A percentile compares a stretch with the other conserved stretches of the same genome.
These are phyloP conservation scores for Metschnikowia amazonensis DNA, from an alignment of 805 yeast genomes.

Conservation along the genomic window DNA sequence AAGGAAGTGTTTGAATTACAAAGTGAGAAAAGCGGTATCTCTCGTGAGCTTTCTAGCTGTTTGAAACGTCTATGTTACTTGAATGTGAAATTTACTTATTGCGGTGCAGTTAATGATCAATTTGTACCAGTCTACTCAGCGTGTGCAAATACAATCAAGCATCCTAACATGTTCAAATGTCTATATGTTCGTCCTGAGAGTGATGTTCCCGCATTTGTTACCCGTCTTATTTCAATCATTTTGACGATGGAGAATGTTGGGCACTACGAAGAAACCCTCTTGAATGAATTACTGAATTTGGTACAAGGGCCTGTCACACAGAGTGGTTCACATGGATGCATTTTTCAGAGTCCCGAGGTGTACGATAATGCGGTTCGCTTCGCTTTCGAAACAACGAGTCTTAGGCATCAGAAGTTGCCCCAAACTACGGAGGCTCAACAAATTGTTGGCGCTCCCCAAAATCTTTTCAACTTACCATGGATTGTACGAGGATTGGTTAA, in stretches of 20 bases:
- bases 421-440: neutral
- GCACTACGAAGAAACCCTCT: constrained; percentile 27
- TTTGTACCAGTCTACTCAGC: constrained; percentile 35
- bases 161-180: constrained; percentile 36
- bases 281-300: constrained; percentile 28
- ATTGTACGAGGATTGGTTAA: constrained; percentile 34
- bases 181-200: constrained; percentile 20
- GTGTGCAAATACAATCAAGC: constrained; percentile 26
- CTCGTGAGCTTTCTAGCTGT: constrained; percentile 17
- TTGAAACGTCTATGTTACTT: constrained; percentile 19
- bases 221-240: constrained; percentile 25
- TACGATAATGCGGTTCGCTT: constrained; percentile 30
- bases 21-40: constrained; percentile 19
- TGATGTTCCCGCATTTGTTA: constrained; percentile 28
- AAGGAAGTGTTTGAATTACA: constrained; percentile 35
- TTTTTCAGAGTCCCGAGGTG: constrained; percentile 23
- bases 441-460: constrained; percentile 1
- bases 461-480: constrained; percentile 36
- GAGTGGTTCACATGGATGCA: constrained; percentile 28
- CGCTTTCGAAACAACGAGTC: constrained; percentile 36
- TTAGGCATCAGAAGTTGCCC: constrained; percentile 13
- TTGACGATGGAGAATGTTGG: constrained; percentile 37
- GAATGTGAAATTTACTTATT: constrained; percentile 35
- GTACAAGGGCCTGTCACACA: constrained; percentile 23
- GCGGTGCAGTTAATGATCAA: constrained; percentile 34